These are phyloP conservation scores for Babesia ovata DNA, from an alignment of 169 alveolate genomes.

Conservation along the genomic window DNA sequence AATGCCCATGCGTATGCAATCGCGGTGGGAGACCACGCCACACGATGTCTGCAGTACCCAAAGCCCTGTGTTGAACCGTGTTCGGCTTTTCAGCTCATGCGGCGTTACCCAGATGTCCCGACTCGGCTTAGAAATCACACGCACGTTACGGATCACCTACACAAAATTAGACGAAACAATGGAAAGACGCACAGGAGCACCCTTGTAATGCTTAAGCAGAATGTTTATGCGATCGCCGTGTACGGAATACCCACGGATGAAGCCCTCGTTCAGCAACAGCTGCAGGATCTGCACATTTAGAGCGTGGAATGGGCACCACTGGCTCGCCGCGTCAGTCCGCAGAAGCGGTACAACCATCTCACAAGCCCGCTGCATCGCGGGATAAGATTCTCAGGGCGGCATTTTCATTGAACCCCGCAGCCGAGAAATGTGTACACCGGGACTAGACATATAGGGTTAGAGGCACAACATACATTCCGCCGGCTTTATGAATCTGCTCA, in stretches of 20 bases:
- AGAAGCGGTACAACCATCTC: slow-evolving; percentile 87
- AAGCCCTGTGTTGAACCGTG: slow-evolving; percentile 86
- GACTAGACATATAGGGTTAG: too few relatives aligned
- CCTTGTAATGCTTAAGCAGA: slow-evolving; percentile 85
- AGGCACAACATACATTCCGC: too few relatives aligned
- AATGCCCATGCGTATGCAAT: slow-evolving; percentile 87
- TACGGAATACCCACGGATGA: slow-evolving; percentile 85
- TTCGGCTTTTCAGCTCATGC: slow-evolving; percentile 84
- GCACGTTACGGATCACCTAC: slow-evolving; percentile 82
- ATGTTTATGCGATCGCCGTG: slow-evolving; percentile 86
- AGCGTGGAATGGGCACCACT: slow-evolving; percentile 81
- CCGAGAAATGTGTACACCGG: too few relatives aligned
- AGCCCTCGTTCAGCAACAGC: slow-evolving; percentile 84
- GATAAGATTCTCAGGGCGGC: neutral
- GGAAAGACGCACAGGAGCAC: slow-evolving; percentile 68
- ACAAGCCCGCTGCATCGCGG: slow-evolving; percentile 85
- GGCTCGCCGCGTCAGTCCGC: slow-evolving; percentile 81
- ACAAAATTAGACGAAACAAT: slow-evolving; percentile 5
- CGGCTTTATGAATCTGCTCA: too few relatives aligned
- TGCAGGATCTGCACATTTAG: slow-evolving; percentile 83
- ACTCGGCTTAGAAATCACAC: slow-evolving; percentile 88
- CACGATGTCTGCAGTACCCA: slow-evolving; percentile 87
- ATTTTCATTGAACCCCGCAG: too few relatives aligned
- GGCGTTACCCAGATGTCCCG: slow-evolving; percentile 91
- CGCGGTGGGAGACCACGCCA: slow-evolving; percentile 85